Evolutionary conservation across 2,329 filamentous ascomycete genomes (phyloP), one percentile per base, ranked within the genome.

Genomic region (Volutella citrinella): DNA sequence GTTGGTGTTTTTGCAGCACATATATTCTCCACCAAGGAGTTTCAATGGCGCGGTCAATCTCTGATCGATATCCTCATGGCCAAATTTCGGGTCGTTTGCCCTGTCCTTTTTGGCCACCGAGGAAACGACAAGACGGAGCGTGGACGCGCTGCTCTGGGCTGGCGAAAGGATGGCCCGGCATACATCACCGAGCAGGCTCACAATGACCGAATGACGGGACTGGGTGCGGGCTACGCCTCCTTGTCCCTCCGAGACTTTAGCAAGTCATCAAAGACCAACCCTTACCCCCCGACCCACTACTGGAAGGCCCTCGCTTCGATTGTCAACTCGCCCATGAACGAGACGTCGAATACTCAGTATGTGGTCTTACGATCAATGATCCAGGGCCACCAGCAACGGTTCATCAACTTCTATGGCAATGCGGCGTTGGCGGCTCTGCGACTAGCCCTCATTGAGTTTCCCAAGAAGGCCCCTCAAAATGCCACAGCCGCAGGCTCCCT

Each of bases 31-130:
- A 71, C 76, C 32, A 70, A 77, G 13, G 71, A 78, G 12, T 84
- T 87, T 53, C 68, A 75, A 34, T 85, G 80, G 72, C 74, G 81
- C 31, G 82, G 79, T 8, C 63, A 74, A 29, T 74, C 82, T 2
- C 69, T 95, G 38, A 82, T 88, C 32, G 87, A 94, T 55, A 86
- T 97, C 39, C 70, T 97, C 19, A 82, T 95, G 52, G 70, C 90
- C 34, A 96, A 97, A 60, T 85, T 87, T 52, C 80, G 89, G 40
- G 71, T 85, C 12, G 72, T 78, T 5, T 95, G 88, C 51, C 91
- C 93, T 0, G 82, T 89, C 3, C 69, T 98, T 1, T 97, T 94
- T 57, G 91, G 91, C 13, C 78, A 90, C 45, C 74, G 78, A 26
- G 90, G 87, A 16, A 80, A 70, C 42, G 87, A 95, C 57, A 80